Base-by-base conservation (phyloP, 1,139 yeast genomes). In the Pichia sp. region DNA sequence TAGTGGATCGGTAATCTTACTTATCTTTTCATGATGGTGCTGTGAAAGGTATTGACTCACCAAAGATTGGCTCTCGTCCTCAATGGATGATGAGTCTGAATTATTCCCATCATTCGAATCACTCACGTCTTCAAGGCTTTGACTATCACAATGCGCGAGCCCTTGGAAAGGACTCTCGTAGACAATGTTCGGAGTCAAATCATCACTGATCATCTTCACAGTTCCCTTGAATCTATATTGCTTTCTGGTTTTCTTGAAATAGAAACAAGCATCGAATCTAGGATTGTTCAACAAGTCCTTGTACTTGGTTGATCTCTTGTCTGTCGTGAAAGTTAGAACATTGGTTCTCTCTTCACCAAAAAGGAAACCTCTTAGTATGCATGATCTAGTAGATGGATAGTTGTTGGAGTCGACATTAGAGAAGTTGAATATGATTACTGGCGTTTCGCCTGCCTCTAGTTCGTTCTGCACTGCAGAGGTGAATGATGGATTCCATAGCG, bases 201-300 rank as follows among this genome's bases (percentile, higher is more conserved):
- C 56, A 33, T 55, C 48, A 26, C 55, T 48, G 2, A 67, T 49
- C 27, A 74, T 51, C 38, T 72, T 62, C 2, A 84, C 84, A 30
- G 64, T 59, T 9, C 94, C 94, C 37, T 77, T 68, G 44, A 85
- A 65, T 48, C 95, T 64, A 53, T 79, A 79, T 60, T 84, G 94
- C 52, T 72, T 78, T 52, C 70, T 70, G 21, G 71, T 58, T 25
- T 63, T 64, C 13, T 67, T 70, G 51, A 83, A 80, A 63, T 82
- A 81, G 53, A 82, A 83, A 39, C 85, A 83, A 3, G 87, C 84
- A 60, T 84, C 94, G 53, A 75, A 78, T 38, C 66, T 61, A 45
- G 77, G 74, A 49, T 72, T 71, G 19, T 52, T 46, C 13, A 54
- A 43, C 37, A 78, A 59, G 51, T 82, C 84, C 18, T 61, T 58